A percentile compares a stretch with the other conserved stretches of the same genome.
These are phyloP conservation scores for Ambrosiella cleistominuta DNA, from an alignment of 2,329 filamentous ascomycete genomes.

Conservation along the genomic window DNA sequence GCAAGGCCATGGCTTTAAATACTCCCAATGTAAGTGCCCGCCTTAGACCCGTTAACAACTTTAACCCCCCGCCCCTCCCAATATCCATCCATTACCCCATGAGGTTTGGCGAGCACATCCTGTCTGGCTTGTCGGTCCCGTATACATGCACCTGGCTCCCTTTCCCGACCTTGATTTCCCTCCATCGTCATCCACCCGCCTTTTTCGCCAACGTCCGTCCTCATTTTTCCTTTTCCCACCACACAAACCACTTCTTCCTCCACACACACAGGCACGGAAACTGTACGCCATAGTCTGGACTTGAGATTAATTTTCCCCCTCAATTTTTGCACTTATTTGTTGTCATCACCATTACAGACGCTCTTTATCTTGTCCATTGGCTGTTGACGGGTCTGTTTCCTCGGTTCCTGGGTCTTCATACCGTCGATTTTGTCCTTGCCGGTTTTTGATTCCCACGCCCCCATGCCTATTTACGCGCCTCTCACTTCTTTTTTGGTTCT, in stretches of 20 bases:
- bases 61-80: background rate
- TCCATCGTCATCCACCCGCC: background rate
- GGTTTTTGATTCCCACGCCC: background rate
- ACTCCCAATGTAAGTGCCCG: conserved; percentile 13
- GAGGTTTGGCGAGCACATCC: background rate
- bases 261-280: background rate
- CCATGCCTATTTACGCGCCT: background rate
- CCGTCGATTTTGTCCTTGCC: background rate
- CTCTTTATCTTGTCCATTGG: background rate
- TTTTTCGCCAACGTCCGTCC: background rate
- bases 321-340: background rate
- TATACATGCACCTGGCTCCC: conserved; percentile 2
- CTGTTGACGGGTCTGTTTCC: background rate
- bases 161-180: background rate
- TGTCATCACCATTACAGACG: background rate
- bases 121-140: background rate
- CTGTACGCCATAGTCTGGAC: background rate
- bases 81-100: background rate
- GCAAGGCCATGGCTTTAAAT: conserved; percentile 11
- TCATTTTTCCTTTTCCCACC: background rate
- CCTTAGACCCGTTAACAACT: conserved; percentile 2
- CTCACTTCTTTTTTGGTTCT: background rate
- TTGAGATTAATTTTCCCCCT: background rate
- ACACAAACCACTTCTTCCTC: background rate
- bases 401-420: background rate